Conservation (phyloP, 176 grass and related monocot species). For the Aegilops sharonensis region DNA sequence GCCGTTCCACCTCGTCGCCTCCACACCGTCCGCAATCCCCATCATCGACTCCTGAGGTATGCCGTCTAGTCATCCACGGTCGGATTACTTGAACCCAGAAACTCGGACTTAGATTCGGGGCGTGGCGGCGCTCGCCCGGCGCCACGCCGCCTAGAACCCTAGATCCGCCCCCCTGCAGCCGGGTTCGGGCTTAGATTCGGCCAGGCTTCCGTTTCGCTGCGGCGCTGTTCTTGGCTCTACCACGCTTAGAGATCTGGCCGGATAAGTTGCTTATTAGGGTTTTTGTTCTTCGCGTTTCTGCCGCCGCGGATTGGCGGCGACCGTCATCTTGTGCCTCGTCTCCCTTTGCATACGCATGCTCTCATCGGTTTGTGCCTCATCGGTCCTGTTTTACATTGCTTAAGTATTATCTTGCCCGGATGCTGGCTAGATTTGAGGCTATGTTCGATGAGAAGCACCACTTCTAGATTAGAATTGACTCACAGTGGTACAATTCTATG, state of each 20-base stretch:
- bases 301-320: background rate
- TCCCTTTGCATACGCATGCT: background rate
- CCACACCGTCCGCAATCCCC: background rate
- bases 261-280: background rate
- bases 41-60: background rate
- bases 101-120: too few species aligned
- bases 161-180: background rate
- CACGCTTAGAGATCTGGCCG: background rate
- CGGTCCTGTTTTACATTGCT: background rate
- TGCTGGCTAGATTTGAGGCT: background rate
- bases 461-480: background rate
- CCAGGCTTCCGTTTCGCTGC: background rate
- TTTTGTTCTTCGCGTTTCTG: background rate
- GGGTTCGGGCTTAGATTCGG: background rate
- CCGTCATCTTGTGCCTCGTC: background rate
- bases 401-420: background rate
- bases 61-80: background rate
- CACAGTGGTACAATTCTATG: background rate
- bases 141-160: background rate
- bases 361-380: background rate
- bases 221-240: background rate
- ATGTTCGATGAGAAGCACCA: background rate
- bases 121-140: too few species aligned
- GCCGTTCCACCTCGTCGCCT: background rate
- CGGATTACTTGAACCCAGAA: too few species aligned